phyloP scores from a whole-genome alignment of 2,329 filamentous ascomycete species.

The Penicillium sp. region DNA sequence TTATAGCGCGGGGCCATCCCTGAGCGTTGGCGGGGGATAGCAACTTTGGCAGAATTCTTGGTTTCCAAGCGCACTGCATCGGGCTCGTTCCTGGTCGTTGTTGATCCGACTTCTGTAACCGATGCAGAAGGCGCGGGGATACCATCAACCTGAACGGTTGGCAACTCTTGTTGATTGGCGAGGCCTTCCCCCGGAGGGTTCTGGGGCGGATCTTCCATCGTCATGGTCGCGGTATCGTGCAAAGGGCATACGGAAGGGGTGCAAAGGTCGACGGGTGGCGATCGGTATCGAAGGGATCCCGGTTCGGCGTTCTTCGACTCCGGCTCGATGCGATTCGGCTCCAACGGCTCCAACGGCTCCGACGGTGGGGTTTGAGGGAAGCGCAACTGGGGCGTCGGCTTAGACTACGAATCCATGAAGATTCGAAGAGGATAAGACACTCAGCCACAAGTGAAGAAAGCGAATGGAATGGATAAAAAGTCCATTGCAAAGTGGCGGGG shows the following conservation, averaged over 20 bases:
- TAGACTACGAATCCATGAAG: conserved; percentile 2
- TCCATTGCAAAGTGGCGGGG: conserved; percentile 2
- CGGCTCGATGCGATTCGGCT: background rate
- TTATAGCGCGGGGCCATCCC: conserved; percentile 19
- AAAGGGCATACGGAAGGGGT: background rate
- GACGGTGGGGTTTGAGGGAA: background rate
- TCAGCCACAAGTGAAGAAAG: background rate
- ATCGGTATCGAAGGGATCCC: conserved; percentile 1
- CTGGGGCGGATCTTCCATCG: conserved; percentile 12
- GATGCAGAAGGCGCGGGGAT: conserved; percentile 5
- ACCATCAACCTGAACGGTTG: background rate
- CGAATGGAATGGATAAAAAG: background rate
- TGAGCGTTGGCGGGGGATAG: conserved; percentile 32
- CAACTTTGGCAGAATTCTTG: conserved; percentile 18
- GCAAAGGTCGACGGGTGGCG: background rate
- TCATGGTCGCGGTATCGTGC: conserved; percentile 13
- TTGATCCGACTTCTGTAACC: conserved; percentile 7
- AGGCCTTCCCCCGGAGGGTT: background rate
- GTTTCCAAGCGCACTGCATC: background rate
- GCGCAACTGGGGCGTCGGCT: background rate
- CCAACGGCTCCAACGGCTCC: background rate
- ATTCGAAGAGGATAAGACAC: background rate
- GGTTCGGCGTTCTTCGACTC: conserved; percentile 1
- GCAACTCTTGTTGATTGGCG: background rate
- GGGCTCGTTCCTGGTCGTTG: background rate